A percentile compares a stretch with the other conserved stretches of the same genome.
These are phyloP conservation scores for Candida takata DNA, from an alignment of 805 yeast genomes.

Conservation along the genomic window DNA sequence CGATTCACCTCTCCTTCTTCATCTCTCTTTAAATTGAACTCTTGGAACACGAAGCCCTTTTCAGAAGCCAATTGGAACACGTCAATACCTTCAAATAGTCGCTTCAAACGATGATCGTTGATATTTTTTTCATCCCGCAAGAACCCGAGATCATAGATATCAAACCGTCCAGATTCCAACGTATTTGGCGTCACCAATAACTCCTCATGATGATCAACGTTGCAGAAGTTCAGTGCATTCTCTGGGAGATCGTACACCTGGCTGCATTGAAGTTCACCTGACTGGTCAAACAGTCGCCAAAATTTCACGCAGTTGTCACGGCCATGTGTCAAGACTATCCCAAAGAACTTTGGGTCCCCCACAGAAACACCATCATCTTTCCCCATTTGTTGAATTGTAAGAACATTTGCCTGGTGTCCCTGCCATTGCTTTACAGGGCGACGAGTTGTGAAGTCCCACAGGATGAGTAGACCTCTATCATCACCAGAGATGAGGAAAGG, in stretches of 20 bases:
- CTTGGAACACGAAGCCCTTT: conserved; percentile 13
- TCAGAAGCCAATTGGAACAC: conserved; percentile 11
- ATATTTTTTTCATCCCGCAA: conserved; percentile 3
- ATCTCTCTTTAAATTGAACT: conserved; percentile 10
- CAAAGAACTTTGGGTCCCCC: conserved; percentile 25
- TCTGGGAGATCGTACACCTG: conserved; percentile 51
- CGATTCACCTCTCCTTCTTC: conserved; percentile 12
- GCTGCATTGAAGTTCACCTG: conserved; percentile 2
- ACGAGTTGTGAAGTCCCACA: conserved; percentile 49
- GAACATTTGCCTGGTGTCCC: conserved; percentile 47
- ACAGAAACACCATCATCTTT: conserved; percentile 9
- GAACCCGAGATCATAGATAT: conserved; percentile 41
- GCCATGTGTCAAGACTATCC: conserved; percentile 55
- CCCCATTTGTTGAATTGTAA: conserved; percentile 44
- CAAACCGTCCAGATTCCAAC: conserved; percentile 54
- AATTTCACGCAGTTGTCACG: conserved; percentile 50
- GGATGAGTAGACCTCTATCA: conserved; percentile 7
- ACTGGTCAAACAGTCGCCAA: conserved; percentile 32
- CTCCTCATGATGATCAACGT: conserved; percentile 38
- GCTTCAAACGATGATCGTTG: conserved; percentile 15
- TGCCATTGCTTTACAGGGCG: conserved; percentile 53
- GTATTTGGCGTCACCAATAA: conserved; percentile 55
- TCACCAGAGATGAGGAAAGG: conserved; percentile 14
- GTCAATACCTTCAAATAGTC: conserved; percentile 21
- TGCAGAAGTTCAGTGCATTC: conserved; percentile 67